Evolutionary conservation across 352 stramenopile genomes (phyloP).

Genomic region (Phytopythium helicoides): DNA sequence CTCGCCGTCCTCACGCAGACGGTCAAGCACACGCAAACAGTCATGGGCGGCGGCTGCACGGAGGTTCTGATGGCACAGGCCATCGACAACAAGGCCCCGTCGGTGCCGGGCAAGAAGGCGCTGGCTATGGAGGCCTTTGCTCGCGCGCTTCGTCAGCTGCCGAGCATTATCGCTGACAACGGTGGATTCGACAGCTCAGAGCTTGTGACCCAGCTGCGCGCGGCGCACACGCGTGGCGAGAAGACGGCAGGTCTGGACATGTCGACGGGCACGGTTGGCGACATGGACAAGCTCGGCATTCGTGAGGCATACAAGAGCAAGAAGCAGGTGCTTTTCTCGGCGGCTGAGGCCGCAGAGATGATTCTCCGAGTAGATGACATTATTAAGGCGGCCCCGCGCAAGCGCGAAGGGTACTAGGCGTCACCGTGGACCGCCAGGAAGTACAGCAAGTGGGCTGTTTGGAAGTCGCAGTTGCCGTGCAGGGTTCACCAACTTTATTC

Average conservation of each 20-base stretch:
- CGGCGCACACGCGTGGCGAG: conserved; percentile 91
- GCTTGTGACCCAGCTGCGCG: conserved; percentile 97
- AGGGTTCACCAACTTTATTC: too few relatives aligned
- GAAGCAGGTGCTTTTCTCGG: conserved; percentile 98
- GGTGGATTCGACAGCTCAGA: conserved; percentile 97
- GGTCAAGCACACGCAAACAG: conserved; percentile 99
- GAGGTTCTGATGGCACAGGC: conserved; percentile 98
- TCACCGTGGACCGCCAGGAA: too few relatives aligned
- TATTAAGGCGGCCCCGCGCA: conserved; percentile 94
- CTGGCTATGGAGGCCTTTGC: conserved; percentile 99
- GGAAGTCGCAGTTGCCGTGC: too few relatives aligned
- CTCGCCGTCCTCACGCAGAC: conserved; percentile 99
- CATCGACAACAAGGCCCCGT: conserved; percentile 88
- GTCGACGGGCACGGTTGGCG: conserved; percentile 85
- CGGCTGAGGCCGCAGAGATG: conserved; percentile 99
- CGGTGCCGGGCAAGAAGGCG: conserved; percentile 87
- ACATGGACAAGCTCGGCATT: conserved; percentile 99
- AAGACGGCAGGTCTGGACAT: conserved; percentile 96
- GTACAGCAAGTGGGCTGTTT: too few relatives aligned
- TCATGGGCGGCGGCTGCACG: conserved; percentile 97
- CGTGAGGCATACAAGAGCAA: conserved; percentile 99
- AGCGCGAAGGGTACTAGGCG: conserved; percentile 50
- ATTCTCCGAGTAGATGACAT: conserved; percentile 99
- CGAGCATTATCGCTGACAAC: conserved; percentile 99
- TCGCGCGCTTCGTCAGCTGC: conserved; percentile 98